Base-by-base conservation (phyloP, 495 filamentous ascomycete genomes). In the Bacidia gigantensis region DNA sequence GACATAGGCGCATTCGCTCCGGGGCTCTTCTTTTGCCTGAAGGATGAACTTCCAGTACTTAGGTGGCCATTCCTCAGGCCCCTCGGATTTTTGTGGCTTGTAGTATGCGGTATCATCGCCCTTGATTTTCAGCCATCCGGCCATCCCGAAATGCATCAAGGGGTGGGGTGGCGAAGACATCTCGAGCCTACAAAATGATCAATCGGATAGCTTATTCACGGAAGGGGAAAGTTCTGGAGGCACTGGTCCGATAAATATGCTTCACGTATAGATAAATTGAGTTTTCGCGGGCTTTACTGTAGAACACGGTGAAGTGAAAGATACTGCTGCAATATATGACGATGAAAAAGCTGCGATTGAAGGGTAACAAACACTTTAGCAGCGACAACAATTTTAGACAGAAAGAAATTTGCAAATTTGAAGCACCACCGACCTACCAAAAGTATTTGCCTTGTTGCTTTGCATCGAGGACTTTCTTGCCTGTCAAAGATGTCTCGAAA, bases 381-480 rank as follows among this genome's bases (percentile, higher is more conserved):
- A n/a, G n/a, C n/a, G n/a, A n/a, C n/a, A n/a, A n/a, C n/a, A n/a
- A n/a, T n/a, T n/a, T n/a, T n/a, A n/a, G n/a, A n/a, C n/a, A n/a
- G n/a, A n/a, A n/a, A n/a, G n/a, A n/a, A n/a, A n/a, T n/a, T n/a
- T n/a, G n/a, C n/a, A n/a, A n/a, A n/a, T n/a, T 35, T 35, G 14
- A 5, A 35, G 29, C 5, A 35, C 14, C 29, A 35, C 5, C 7
- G 20, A 55, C 65, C 23, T 56, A 77, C 84, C 92, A 98, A 64
- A 97, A 95, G 61, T 96, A 96, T 75, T 97, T 98, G 18, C 90
- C 90, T 64, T 95, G 90, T 53, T 83, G 86, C 0, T 80, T 80
- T 2, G 86, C 83, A 51, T 79, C 80, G 7, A 81, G 56, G 3
- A 95, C 70, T 55, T 80, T 88, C 65, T 87, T 90, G 2, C 87